phyloP scores from a whole-genome alignment of 352 stramenopile genomes.

The Phytopythium vexans region DNA sequence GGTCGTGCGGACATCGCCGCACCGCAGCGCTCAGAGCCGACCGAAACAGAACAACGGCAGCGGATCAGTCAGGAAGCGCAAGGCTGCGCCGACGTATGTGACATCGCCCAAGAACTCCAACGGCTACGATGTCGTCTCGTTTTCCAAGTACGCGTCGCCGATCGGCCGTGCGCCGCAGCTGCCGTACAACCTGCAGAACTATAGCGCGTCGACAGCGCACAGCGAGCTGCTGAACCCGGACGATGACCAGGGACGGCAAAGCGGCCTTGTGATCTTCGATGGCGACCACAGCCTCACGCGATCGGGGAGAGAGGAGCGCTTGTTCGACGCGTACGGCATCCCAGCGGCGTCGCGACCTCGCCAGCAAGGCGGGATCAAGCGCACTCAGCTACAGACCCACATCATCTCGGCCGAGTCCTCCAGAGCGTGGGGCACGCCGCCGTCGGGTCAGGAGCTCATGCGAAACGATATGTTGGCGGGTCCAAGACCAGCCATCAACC shows the following conservation, averaged over 20 bases:
- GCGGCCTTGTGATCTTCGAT: conserved; percentile 47
- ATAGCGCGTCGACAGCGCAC: neutral
- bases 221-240: neutral
- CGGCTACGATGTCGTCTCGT: conserved; percentile 25
- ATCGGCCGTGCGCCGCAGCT: conserved; percentile 40
- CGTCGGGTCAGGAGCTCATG: conserved; percentile 24
- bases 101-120: conserved; percentile 1
- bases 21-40: too few species aligned
- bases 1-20: too few species aligned
- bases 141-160: conserved; percentile 44
- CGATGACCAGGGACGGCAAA: conserved; percentile 19
- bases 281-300: conserved; percentile 16
- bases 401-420: conserved; percentile 30
- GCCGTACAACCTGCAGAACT: conserved; percentile 27
- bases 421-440: conserved; percentile 20
- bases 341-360: conserved; percentile 6
- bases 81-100: conserved; percentile 15
- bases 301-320: conserved; percentile 37
- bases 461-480: conserved; percentile 18
- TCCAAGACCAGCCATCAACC: conserved; percentile 13
- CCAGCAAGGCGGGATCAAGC: conserved; percentile 40
- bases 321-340: conserved; percentile 72
- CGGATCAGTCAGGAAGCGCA: conserved; percentile 19
- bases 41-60: conserved; percentile 3
- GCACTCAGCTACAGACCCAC: conserved; percentile 52